Conservation (phyloP, 202 grass and related monocot species). For the Bolboschoenoplectus hybrid region DNA sequence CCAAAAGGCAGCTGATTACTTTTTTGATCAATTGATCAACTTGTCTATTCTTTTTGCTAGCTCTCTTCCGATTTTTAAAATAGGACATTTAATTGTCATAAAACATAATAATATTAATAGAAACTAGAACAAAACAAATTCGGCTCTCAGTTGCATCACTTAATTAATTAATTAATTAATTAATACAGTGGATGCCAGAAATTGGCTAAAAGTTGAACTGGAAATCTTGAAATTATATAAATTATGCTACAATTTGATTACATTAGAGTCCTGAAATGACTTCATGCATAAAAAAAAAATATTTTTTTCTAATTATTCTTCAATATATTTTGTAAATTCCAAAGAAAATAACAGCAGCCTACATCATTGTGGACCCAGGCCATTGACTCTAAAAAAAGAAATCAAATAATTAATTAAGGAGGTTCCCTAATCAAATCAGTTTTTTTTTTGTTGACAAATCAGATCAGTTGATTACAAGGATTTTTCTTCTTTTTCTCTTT, state of each 20-base stretch:
- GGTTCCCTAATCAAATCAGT: conserved; percentile 20
- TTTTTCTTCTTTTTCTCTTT: neutral
- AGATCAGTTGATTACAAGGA: neutral
- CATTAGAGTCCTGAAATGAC: too few species aligned
- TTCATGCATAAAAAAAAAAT: too few species aligned
- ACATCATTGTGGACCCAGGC: neutral
- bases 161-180: neutral
- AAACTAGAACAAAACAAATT: neutral
- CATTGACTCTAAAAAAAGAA: conserved; percentile 13
- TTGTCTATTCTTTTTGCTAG: neutral
- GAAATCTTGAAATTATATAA: neutral
- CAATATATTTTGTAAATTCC: neutral
- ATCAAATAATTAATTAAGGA: neutral
- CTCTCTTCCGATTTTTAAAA: neutral
- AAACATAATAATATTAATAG: neutral
- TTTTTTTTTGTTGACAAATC: neutral
- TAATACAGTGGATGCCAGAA: neutral
- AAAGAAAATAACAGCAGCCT: neutral
- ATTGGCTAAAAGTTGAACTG: neutral
- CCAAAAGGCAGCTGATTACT: neutral
- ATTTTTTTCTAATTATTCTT: neutral
- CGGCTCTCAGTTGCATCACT: neutral
- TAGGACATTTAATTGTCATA: neutral
- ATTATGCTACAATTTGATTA: too few species aligned
- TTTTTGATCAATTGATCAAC: neutral